Conservation (phyloP, 2,329 filamentous ascomycete species). For the Alternaria sp. region DNA sequence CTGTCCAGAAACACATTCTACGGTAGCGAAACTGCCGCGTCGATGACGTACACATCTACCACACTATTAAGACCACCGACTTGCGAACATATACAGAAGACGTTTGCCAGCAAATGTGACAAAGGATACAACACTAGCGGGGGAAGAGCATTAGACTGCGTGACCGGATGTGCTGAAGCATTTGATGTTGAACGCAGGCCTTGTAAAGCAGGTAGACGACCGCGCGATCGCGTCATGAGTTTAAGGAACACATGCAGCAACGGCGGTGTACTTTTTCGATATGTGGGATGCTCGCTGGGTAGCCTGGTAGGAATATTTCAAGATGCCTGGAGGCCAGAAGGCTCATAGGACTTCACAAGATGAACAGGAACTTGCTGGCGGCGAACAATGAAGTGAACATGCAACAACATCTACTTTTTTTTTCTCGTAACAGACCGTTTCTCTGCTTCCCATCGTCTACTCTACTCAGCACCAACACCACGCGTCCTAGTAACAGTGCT, state of each 20-base stretch:
- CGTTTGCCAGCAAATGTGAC: no score
- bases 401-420: neutral
- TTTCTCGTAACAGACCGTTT: neutral
- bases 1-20: conserved; percentile 33
- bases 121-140: conserved; percentile 44
- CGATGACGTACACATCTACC: conserved; percentile 45
- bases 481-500: conserved; percentile 18
- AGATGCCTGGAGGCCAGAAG: conserved; percentile 33
- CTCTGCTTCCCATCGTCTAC: neutral
- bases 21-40: conserved; percentile 40
- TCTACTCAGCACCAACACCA: neutral
- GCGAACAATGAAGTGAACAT: neutral
- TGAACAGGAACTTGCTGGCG: neutral
- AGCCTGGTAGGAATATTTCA: conserved; percentile 47
- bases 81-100: conserved; percentile 41
- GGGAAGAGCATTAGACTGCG: conserved; percentile 42
- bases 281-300: conserved; percentile 54
- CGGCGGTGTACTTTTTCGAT: conserved; percentile 53
- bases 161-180: conserved; percentile 52
- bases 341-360: conserved; percentile 19
- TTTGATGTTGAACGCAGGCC: conserved; percentile 46
- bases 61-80: conserved; percentile 54
- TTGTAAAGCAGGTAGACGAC: conserved; percentile 40
- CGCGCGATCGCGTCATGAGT: conserved; percentile 40
- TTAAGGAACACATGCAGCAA: conserved; percentile 52